Evolutionary conservation across 2,329 filamentous ascomycete genomes (phyloP), one percentile per base, ranked within the genome.

Genomic region (Clarireedia monteithiana): DNA sequence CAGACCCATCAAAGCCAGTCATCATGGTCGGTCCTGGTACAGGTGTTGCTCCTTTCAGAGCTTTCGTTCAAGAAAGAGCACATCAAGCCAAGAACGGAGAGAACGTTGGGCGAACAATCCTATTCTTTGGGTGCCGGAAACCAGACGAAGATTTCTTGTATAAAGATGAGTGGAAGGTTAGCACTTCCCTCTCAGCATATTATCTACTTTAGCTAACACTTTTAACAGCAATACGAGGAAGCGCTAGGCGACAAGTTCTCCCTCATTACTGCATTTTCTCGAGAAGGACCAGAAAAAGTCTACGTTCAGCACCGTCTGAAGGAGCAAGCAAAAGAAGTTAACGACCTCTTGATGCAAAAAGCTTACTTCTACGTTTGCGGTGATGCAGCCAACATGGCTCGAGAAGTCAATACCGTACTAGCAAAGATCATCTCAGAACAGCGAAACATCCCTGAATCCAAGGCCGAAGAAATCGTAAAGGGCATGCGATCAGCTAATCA

Each of bases 351-450:
- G 9, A 79, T 87, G 63, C 79, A 91, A 72, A 88, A 91, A 71
- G 94, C 90, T 5, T 96, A 94, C 74, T 91, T 99, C 72, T 99
- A 99, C 71, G 92, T 99, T 57, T 99, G 95, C 67, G 94, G 94
- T 74, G 94, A 99, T 70, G 95, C 95, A 0, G 89, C 94, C 56
- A 91, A 96, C 76, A 96, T 96, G 91, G 91, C 91, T 48, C 85
- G 91, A 57, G 91, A 95, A 71, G 91, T 96, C 67, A 96, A 95
- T 71, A 78, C 85, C 24, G 83, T 90, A n/a, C 78, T 99, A 45
- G 86, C 80, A 26, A 85, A 95, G 70, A 95, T 97, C 68, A 85
- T 99, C 64, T 79, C 91, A 26, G 84, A 91, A 69, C 82, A 95
- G 71, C 83, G 94, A 53, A 87, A 87, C 50, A 80, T 97, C 57